Evolutionary conservation across 805 yeast genomes (phyloP), one percentile per base, ranked within the genome.

Genomic region (Cyberlindnera amylophila): DNA sequence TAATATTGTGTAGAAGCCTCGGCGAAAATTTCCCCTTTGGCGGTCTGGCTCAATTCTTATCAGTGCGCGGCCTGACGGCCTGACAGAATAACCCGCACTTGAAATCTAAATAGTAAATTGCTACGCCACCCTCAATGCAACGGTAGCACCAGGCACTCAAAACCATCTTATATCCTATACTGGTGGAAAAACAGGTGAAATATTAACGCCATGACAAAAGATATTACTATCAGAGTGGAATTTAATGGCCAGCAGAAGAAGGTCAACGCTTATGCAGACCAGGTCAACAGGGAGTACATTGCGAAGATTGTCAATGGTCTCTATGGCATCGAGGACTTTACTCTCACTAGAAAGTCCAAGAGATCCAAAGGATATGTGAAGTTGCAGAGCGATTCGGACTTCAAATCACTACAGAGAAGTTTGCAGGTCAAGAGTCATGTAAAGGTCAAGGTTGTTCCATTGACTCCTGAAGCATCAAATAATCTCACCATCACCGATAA

Each of bases 301-400:
- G 14, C 32, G 1, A 27, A 16, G 18, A 10, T 34, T 10, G 39
- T 41, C 14, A 27, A 18, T 6, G 34, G 28, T 15, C 14, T 38
- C 7, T 42, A 27, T 29, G 45, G 38, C 12, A n/a, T 40, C 15
- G 12, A 39, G 16, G 34, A 38, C 23, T 49, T 43, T 42, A 30
- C 11, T 2, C 34, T 50, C 31, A 26, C 39, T n/a, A 44, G 53
- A 39, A 44, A 45, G 35, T 50, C 53, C 7, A 50, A 46, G 41
- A 34, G 41, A 29, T 19, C 36, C 18, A 44, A 45, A 32, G 41
- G 45, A 8, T 50, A 46, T 27, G 44, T 45, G 4, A 18, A 27
- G 5, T 16, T 50, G 19, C 30, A 38, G 9, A 18, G 39, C 11
- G 34, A 16, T 3, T 24, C 35, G 13, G 53, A 50, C 39, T 50